These are phyloP conservation scores for Begonia fuchsioides DNA, from an alignment of 306 rosid species.

Conservation along the genomic window DNA sequence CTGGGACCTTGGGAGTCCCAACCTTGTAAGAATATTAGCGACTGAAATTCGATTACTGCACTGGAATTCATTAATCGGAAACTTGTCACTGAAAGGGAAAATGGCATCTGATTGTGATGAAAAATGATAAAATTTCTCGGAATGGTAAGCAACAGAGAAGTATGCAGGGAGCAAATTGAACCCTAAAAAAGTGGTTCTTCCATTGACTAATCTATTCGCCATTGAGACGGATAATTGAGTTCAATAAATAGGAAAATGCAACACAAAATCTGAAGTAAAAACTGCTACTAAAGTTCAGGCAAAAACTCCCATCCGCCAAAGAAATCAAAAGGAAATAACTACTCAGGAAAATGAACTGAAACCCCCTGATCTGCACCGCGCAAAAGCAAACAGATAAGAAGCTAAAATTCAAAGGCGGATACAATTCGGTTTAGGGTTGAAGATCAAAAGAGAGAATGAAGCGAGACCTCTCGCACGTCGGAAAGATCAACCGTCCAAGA, in stretches of 20 bases:
- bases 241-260: no score
- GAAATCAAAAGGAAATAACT: no score
- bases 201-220: constrained; percentile 6
- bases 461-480: constrained; percentile 57
- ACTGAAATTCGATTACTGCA: constrained; percentile 38
- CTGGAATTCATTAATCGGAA: background rate
- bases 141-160: background rate
- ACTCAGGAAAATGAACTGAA: no score
- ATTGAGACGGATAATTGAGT: constrained; percentile 1
- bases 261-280: no score
- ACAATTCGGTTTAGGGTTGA: background rate
- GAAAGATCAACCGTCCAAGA: constrained; percentile 70
- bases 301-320: no score
- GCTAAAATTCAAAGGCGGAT: no score
- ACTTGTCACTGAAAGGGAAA: constrained; percentile 12
- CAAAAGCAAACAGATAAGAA: no score
- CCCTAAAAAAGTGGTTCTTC: constrained; percentile 1
- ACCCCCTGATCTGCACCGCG: no score
- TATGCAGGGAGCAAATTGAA: background rate
- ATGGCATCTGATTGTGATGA: constrained; percentile 11
- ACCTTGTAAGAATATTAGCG: constrained; percentile 37
- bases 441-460: background rate
- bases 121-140: background rate
- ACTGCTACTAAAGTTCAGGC: no score
- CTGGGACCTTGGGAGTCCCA: constrained; percentile 50